Conservation (phyloP, 768 basidiomycete genomes). For the Cystofilobasidium macerans region DNA sequence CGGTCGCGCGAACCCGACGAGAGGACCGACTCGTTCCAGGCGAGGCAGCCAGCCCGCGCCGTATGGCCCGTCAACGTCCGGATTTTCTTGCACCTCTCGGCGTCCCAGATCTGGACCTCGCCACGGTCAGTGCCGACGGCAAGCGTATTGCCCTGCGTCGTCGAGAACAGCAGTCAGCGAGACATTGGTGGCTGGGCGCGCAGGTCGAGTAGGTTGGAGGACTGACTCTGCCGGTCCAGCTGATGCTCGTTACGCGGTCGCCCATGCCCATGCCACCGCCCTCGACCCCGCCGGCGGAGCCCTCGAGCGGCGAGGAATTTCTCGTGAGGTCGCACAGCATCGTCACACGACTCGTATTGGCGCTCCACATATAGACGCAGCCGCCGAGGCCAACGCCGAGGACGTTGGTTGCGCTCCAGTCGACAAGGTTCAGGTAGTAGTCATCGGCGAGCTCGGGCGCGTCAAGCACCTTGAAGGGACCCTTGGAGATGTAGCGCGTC, state of each 20-base stretch:
- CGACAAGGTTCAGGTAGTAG: constrained; percentile 95
- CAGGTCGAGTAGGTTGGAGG: neutral
- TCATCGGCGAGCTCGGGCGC: constrained; percentile 96
- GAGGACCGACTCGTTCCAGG: constrained; percentile 74
- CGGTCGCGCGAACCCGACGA: constrained; percentile 87
- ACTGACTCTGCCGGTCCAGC: constrained; percentile 73
- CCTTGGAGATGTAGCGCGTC: constrained; percentile 76
- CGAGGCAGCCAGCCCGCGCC: constrained; percentile 82
- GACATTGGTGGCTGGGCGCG: neutral
- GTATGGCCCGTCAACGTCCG: constrained; percentile 79
- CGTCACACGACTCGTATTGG: constrained; percentile 80
- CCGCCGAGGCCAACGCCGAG: constrained; percentile 83
- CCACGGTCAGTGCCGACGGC: constrained; percentile 90
- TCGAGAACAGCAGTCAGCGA: neutral
- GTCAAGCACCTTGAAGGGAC: constrained; percentile 91
- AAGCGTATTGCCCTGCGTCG: constrained; percentile 58
- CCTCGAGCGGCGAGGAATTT: constrained; percentile 8
- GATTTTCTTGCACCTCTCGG: constrained; percentile 57
- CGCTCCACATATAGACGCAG: constrained; percentile 95
- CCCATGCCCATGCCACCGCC: constrained; percentile 25
- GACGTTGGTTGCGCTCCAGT: constrained; percentile 92
- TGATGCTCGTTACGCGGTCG: constrained; percentile 74
- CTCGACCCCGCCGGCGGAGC: neutral
- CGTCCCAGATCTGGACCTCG: constrained; percentile 85
- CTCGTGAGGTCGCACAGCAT: constrained; percentile 69